Percentiles rank a stretch among this genome's conserved stretches.
phyloP scores from a whole-genome alignment of 2,329 filamentous ascomycete genomes.

The Ophiocordyceps unilateralis region DNA sequence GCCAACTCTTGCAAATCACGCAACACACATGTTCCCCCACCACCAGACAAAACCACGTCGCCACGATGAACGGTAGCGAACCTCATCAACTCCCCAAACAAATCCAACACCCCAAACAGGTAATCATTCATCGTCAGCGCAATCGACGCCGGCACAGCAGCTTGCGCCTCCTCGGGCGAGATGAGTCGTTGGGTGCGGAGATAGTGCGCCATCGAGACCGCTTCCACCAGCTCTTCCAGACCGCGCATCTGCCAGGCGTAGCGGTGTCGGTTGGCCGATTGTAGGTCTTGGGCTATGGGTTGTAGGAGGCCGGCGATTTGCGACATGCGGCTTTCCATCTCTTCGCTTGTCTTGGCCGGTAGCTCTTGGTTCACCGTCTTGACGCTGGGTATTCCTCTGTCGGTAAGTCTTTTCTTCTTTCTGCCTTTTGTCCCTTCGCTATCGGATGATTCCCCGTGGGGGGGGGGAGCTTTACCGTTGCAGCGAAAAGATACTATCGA shows the following conservation, averaged over 20 bases:
- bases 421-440: no score
- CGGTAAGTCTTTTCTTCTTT: no score
- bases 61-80: constrained; percentile 77
- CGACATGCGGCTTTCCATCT: constrained; percentile 49
- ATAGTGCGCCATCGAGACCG: constrained; percentile 77
- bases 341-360: constrained; percentile 50
- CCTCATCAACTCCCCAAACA: constrained; percentile 92
- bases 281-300: constrained; percentile 53
- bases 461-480: constrained; percentile 16
- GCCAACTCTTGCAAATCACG: constrained; percentile 66
- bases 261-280: constrained; percentile 63
- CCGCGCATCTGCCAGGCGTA: constrained; percentile 70
- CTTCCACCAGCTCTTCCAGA: constrained; percentile 89
- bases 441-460: no score
- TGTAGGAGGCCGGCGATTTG: constrained; percentile 56
- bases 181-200: constrained; percentile 62
- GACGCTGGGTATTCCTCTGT: no score
- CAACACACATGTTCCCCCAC: constrained; percentile 40
- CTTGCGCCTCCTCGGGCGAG: constrained; percentile 41
- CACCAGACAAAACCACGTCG: constrained; percentile 28
- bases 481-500: constrained; percentile 19
- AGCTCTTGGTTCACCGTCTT: constrained; percentile 45
- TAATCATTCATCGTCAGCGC: constrained; percentile 68
- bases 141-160: constrained; percentile 33
- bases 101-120: constrained; percentile 76